These are phyloP conservation scores for Meira nashicola DNA, from an alignment of 1,284 basidiomycete genomes.

Conservation along the genomic window DNA sequence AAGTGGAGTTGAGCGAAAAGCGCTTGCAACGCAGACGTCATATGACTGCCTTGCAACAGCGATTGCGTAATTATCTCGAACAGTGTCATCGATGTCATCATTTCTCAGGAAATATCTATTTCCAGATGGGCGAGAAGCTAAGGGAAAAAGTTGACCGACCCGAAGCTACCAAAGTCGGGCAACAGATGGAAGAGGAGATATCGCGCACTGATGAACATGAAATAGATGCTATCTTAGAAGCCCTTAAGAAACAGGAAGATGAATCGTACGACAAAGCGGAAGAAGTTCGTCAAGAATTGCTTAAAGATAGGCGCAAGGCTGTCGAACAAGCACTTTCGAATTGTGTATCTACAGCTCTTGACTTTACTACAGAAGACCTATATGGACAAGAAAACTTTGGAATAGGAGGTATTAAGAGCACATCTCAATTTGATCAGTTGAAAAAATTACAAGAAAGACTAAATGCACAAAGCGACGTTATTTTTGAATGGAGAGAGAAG, in stretches of 20 bases:
- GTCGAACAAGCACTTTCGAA: conserved; percentile 21
- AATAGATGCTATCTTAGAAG: neutral
- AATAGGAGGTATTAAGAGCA: neutral
- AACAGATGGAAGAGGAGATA: neutral
- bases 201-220: too few relatives aligned
- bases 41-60: conserved; percentile 20
- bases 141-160: conserved; percentile 14
- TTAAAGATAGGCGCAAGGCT: conserved; percentile 26
- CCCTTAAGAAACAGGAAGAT: conserved; percentile 30
- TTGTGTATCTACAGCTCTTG: neutral
- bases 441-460: conserved; percentile 18
- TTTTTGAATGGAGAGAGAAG: conserved; percentile 34
- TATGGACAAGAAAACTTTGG: conserved; percentile 2
- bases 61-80: conserved; percentile 30
- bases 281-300: conserved; percentile 32
- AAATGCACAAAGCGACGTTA: conserved; percentile 29
- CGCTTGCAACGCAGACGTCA: conserved; percentile 14
- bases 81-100: conserved; percentile 37
- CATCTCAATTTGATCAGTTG: neutral
- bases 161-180: neutral
- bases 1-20: neutral
- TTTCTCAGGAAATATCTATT: conserved; percentile 45
- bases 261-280: conserved; percentile 39
- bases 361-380: conserved; percentile 3
- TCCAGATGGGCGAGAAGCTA: conserved; percentile 33